Evolutionary conservation across 208 protist species (phyloP).

Genomic region (Herpetomonas samuelpessoai): DNA sequence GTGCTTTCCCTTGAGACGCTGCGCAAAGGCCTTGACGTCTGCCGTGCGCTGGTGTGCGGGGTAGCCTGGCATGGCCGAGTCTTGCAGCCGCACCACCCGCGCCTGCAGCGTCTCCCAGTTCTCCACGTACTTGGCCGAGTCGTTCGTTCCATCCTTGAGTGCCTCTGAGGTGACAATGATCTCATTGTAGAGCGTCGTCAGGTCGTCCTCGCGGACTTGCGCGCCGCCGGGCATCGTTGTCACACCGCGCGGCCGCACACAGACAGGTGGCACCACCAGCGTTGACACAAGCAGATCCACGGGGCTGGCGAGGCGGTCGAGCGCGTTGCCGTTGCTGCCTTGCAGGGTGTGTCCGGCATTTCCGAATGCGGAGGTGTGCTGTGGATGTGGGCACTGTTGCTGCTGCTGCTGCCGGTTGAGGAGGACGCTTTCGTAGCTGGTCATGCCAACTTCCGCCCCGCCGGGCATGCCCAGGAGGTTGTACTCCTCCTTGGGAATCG

Average conservation of each 20-base stretch:
- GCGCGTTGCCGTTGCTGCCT: neutral
- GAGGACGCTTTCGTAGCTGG: neutral
- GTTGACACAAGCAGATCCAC: slow-evolving; percentile 93
- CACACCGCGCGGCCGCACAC: slow-evolving; percentile 95
- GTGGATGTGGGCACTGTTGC: too few relatives aligned
- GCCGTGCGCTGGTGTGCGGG: slow-evolving; percentile 49
- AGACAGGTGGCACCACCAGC: slow-evolving; percentile 96
- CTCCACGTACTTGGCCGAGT: slow-evolving; percentile 78
- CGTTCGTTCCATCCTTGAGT: slow-evolving; percentile 73
- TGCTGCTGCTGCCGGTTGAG: neutral
- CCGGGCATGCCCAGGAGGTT: slow-evolving; percentile 93
- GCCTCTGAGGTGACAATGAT: slow-evolving; percentile 87
- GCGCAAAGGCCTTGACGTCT: slow-evolving; percentile 89
- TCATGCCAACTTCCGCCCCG: slow-evolving; percentile 16
- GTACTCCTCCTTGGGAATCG: slow-evolving; percentile 92
- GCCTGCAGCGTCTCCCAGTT: slow-evolving; percentile 98
- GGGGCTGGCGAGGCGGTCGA: slow-evolving; percentile 23
- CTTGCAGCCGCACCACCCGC: slow-evolving; percentile 81
- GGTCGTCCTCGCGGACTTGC: slow-evolving; percentile 97
- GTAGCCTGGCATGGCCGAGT: slow-evolving; percentile 84
- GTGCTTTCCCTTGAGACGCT: slow-evolving; percentile 99
- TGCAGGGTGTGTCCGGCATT: neutral
- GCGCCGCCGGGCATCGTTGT: slow-evolving; percentile 34
- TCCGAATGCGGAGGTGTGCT: too few relatives aligned
- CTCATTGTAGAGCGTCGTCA: slow-evolving; percentile 96